Conservation (phyloP, 2,329 filamentous ascomycete species). For the Ascochyta rabiei region DNA sequence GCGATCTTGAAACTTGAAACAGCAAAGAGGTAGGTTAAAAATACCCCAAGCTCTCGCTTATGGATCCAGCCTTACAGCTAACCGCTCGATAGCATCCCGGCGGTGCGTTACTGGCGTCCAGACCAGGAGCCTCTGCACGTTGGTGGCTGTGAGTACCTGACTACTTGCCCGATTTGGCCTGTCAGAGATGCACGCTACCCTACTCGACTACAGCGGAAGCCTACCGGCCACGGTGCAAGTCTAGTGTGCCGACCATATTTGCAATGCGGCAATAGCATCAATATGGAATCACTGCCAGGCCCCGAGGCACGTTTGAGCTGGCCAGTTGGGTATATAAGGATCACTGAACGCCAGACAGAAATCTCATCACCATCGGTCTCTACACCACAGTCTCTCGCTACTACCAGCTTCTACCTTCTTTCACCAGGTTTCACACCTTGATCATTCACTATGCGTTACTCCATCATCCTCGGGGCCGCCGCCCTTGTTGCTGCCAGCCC, state of each 20-base stretch:
- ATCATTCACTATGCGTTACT: constrained; percentile 27
- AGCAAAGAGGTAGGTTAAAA: constrained; percentile 15
- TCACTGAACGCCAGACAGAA: not conserved
- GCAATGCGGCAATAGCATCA: not conserved
- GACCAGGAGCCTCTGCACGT: constrained; percentile 12
- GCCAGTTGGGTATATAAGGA: constrained; percentile 13
- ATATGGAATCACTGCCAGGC: constrained; percentile 8
- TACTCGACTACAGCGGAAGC: constrained; percentile 16
- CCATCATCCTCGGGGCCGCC: constrained; percentile 27
- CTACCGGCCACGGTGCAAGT: constrained; percentile 4
- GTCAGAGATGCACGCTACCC: constrained; percentile 11
- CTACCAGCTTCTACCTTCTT: constrained; percentile 4
- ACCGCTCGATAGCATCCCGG: constrained; percentile 1
- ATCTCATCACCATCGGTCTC: constrained; percentile 11
- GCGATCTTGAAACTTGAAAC: constrained; percentile 16
- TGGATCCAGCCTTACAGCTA: constrained; percentile 13
- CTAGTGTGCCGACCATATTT: not conserved
- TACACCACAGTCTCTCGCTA: constrained; percentile 10
- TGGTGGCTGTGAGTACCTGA: constrained; percentile 1
- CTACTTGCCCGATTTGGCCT: constrained; percentile 1
- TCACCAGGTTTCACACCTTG: constrained; percentile 1
- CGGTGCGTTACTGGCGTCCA: constrained; percentile 7
- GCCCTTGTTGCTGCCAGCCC: constrained; percentile 30
- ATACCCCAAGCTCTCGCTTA: constrained; percentile 20
- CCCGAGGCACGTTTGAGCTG: not conserved